Base-by-base conservation (phyloP, 139 green algal genomes). In the Trebouxia sp. region DNA sequence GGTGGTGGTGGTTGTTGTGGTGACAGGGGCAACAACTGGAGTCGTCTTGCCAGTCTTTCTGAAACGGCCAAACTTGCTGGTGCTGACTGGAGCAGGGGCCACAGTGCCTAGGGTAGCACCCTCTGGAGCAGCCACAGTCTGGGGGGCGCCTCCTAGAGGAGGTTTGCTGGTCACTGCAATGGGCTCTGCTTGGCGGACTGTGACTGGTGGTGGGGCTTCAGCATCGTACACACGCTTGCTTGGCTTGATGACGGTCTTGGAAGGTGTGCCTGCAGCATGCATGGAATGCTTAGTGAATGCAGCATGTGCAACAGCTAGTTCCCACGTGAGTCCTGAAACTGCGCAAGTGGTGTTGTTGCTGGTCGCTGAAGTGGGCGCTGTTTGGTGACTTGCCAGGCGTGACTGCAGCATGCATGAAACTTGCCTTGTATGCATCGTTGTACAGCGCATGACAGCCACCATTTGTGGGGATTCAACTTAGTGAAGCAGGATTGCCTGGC, bases 191-290 rank as follows among this genome's bases (percentile, higher is more conserved):
- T 38, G 22, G 38, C 41, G 66, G 17, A 50, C 39, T 32, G 39
- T n/a, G 6, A 15, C 66, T 38, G 22, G 39, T 17, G 30, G 53
- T 6, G 53, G 24, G 39, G 58, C 58, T 15, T 69, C 58, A 24
- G 58, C 58, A 69, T 69, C 58, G 30, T 69, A 69, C 58, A 69
- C 58, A 69, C 58, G 58, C 30, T 69, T 69, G 58, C 58, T 69
- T 8, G 58, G 28, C 30, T 69, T 69, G 30, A 69, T 76, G 38
- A 48, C 66, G 24, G 66, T 51, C 39, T 20, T 53, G 38, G 39
- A 76, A 38, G 66, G 39, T 30, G 26, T 53, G 6, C 66, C 66
- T 53, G 66, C 38, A 39, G 39, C 24, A 2, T 11, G 0, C 14
- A 22, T 37, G 24, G 56, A 35, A 32, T 26, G 11, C 8, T 32